Percentiles rank a stretch among this genome's conserved stretches.
These are phyloP conservation scores for Coniochaeta sp. DNA, from an alignment of 2,329 filamentous ascomycete species.

Conservation along the genomic window DNA sequence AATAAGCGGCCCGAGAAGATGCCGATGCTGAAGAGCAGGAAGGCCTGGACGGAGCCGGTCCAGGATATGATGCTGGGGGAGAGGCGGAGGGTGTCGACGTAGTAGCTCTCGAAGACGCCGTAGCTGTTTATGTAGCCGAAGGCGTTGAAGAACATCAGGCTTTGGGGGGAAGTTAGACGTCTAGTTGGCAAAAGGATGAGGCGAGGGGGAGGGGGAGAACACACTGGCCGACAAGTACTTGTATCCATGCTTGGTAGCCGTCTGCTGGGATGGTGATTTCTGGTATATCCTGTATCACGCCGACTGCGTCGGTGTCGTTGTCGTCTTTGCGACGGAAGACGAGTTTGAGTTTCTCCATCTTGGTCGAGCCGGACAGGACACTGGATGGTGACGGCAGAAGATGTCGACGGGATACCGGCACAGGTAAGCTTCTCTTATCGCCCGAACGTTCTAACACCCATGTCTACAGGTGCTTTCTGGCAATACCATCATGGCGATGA, in stretches of 20 bases:
- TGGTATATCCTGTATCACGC: neutral
- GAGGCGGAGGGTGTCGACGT: conserved; percentile 22
- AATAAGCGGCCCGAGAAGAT: conserved; percentile 37
- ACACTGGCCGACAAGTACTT: neutral
- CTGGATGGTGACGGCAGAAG: no score
- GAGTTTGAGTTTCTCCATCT: neutral
- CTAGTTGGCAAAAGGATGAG: neutral
- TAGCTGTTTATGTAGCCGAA: conserved; percentile 36
- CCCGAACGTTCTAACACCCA: no score
- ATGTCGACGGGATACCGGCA: no score
- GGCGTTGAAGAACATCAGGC: neutral
- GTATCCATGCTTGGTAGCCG: neutral
- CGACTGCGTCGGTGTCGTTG: neutral
- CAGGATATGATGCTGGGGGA: conserved; percentile 28
- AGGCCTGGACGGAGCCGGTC: conserved; percentile 40
- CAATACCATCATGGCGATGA: no score
- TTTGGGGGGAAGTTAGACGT: neutral
- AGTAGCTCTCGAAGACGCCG: conserved; percentile 36
- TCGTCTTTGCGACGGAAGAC: neutral
- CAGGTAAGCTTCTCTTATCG: no score
- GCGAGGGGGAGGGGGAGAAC: neutral
- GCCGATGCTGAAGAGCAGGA: conserved; percentile 37
- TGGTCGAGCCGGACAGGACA: neutral
- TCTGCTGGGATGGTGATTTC: neutral
- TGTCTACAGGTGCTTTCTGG: no score